Evolutionary conservation across 768 basidiomycete genomes (phyloP).

Genomic region (Lactifluus rugatus): DNA sequence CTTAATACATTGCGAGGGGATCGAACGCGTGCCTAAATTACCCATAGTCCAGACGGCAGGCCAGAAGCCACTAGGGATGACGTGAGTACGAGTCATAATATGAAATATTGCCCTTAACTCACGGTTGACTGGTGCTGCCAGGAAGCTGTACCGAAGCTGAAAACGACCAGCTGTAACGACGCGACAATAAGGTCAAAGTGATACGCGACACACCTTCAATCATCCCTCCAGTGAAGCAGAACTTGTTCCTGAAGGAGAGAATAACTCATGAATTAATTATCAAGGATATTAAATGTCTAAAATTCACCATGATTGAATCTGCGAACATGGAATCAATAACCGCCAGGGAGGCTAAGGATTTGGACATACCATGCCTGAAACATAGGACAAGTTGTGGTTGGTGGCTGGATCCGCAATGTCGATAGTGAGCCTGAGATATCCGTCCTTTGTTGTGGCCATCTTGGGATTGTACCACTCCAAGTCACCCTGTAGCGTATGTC

Average conservation of each 20-base stretch:
- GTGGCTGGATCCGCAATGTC: constrained; percentile 26
- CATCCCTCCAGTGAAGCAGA: constrained; percentile 76
- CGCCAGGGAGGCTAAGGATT: constrained; percentile 13
- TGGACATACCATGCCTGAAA: constrained; percentile 27
- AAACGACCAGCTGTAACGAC: background rate
- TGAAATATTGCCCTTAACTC: background rate
- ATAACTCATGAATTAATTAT: background rate
- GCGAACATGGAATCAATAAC: background rate
- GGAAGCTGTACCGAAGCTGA: constrained; percentile 19
- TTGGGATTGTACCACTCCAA: constrained; percentile 54
- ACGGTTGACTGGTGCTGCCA: constrained; percentile 5
- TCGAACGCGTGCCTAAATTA: constrained; percentile 47
- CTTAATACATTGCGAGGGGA: background rate
- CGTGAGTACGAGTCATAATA: constrained; percentile 10
- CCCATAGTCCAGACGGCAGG: constrained; percentile 50
- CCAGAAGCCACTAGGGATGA: constrained; percentile 36
- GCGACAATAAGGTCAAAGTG: background rate
- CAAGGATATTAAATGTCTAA: background rate
- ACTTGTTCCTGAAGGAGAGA: constrained; percentile 42
- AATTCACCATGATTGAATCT: constrained; percentile 27
- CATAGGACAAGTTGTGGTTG: constrained; percentile 41
- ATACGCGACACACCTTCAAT: constrained; percentile 34
- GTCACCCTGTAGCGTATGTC: constrained; percentile 23
- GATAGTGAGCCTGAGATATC: constrained; percentile 42
- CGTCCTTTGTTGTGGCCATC: constrained; percentile 41